A percentile compares a stretch with the other conserved stretches of the same genome.
These are phyloP conservation scores for Papiliotrema flavescens DNA, from an alignment of 1,284 basidiomycete genomes.

Conservation along the genomic window DNA sequence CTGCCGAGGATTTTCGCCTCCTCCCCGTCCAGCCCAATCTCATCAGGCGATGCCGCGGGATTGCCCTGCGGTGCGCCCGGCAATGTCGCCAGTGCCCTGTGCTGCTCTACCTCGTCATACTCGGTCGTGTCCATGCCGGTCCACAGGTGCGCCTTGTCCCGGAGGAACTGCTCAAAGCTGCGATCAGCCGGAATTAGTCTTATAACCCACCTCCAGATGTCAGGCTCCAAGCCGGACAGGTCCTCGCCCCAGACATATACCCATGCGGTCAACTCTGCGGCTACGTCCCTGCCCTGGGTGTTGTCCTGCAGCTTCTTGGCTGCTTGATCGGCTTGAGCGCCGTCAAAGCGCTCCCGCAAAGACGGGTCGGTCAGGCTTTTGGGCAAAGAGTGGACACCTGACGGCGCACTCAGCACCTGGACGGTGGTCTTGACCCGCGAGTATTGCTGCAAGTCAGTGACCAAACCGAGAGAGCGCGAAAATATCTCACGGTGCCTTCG, in stretches of 20 bases:
- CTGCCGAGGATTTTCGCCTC: slow-evolving; percentile 21
- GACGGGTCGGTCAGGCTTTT: slow-evolving; percentile 37
- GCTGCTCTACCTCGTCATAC: slow-evolving; percentile 34
- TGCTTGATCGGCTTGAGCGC: slow-evolving; percentile 8
- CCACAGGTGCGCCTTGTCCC: slow-evolving; percentile 37
- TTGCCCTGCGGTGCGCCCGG: not conserved
- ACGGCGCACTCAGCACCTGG: slow-evolving; percentile 52
- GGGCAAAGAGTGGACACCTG: slow-evolving; percentile 36
- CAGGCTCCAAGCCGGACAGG: slow-evolving; percentile 53
- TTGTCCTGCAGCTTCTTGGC: slow-evolving; percentile 1
- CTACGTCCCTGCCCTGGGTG: slow-evolving; percentile 1
- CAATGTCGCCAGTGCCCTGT: slow-evolving; percentile 9
- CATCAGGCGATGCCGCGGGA: not conserved
- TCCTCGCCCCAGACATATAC: slow-evolving; percentile 68
- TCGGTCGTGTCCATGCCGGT: slow-evolving; percentile 27
- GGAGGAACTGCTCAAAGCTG: slow-evolving; percentile 36
- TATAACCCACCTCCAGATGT: slow-evolving; percentile 67
- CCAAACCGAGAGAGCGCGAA: not conserved
- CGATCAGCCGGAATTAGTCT: not conserved
- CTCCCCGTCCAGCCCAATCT: slow-evolving; percentile 11
- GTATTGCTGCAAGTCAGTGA: slow-evolving; percentile 62
- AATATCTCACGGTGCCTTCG: slow-evolving; percentile 65
- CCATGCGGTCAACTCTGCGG: slow-evolving; percentile 48
- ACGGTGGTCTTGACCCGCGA: slow-evolving; percentile 56
- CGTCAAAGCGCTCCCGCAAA: slow-evolving; percentile 17